phyloP scores from a whole-genome alignment of 192 early-diverging fungal genomes.

The Paraglomus occultum region DNA sequence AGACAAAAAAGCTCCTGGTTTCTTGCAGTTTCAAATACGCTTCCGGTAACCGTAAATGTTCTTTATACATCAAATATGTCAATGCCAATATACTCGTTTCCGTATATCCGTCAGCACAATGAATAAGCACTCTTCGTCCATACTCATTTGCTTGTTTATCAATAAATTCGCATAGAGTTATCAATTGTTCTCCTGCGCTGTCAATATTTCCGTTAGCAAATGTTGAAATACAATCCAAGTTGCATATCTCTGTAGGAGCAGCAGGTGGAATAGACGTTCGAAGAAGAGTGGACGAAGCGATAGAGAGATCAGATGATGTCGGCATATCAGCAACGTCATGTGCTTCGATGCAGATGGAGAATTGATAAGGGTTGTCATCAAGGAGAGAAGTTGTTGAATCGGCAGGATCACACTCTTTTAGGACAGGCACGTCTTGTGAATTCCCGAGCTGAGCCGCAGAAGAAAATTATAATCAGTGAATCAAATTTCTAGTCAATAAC shows the following conservation, averaged over 20 bases:
- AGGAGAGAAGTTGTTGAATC: slow-evolving; percentile 29
- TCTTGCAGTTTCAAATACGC: slow-evolving; percentile 54
- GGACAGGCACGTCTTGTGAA: slow-evolving; percentile 44
- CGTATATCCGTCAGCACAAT: slow-evolving; percentile 59
- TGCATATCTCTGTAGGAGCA: slow-evolving; percentile 30
- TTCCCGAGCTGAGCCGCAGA: slow-evolving; percentile 36
- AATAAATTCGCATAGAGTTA: slow-evolving; percentile 35
- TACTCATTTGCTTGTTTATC: slow-evolving; percentile 31
- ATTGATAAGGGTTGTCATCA: slow-evolving; percentile 40
- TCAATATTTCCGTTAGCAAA: slow-evolving; percentile 20
- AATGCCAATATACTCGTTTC: slow-evolving; percentile 50
- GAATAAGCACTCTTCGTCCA: slow-evolving; percentile 46
- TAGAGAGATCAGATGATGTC: slow-evolving; percentile 30
- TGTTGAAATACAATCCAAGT: slow-evolving; percentile 38
- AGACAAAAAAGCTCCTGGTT: slow-evolving; percentile 58
- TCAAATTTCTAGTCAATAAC: background rate
- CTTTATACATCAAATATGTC: slow-evolving; percentile 49
- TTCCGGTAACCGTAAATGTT: slow-evolving; percentile 44
- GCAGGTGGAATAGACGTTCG: background rate
- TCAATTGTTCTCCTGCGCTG: slow-evolving; percentile 30
- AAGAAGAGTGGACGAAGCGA: slow-evolving; percentile 34
- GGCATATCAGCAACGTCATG: slow-evolving; percentile 50
- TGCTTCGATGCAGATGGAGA: slow-evolving; percentile 48
- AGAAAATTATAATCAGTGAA: background rate
- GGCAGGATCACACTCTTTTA: slow-evolving; percentile 19